These are phyloP conservation scores for Lactuca saligna DNA, from an alignment of 129 eudicot species.

Conservation along the genomic window DNA sequence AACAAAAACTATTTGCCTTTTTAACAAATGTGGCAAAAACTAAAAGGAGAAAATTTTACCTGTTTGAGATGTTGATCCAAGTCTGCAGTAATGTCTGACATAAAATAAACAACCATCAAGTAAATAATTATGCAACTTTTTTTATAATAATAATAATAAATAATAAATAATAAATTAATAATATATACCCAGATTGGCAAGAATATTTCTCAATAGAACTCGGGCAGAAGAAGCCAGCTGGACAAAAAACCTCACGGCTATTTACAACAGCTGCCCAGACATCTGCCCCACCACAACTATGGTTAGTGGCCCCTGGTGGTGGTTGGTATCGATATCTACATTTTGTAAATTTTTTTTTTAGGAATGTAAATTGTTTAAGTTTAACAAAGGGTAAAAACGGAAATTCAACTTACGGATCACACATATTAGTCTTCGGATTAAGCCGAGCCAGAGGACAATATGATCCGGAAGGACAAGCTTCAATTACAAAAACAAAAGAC, in stretches of 20 bases:
- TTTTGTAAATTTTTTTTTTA: not conserved
- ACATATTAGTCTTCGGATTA: conserved; percentile 63
- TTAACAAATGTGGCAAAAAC: not conserved
- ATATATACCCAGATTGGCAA: conserved; percentile 69
- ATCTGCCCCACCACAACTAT: conserved; percentile 92
- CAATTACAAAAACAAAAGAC: conserved; percentile 22
- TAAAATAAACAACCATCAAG: conserved; percentile 4
- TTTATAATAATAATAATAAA: conserved; percentile 14
- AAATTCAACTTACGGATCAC: conserved; percentile 83
- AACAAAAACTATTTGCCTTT: too few relatives aligned
- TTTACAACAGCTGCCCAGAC: conserved; percentile 69
- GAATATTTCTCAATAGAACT: conserved; percentile 50
- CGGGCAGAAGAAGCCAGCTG: conserved; percentile 87
- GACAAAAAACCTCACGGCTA: conserved; percentile 73
- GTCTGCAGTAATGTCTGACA: conserved; percentile 82
- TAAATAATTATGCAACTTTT: conserved; percentile 17
- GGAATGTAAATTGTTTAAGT: not conserved
- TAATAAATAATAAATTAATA: too few relatives aligned
- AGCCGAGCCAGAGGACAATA: conserved; percentile 77
- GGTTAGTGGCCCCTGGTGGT: conserved; percentile 69
- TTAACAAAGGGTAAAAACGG: not conserved
- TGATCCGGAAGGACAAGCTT: conserved; percentile 90
- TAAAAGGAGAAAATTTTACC: conserved; percentile 35
- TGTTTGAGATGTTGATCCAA: conserved; percentile 71
- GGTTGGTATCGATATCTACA: conserved; percentile 77